Percentiles rank a stretch among this genome's conserved stretches.
Evolutionary conservation across 768 basidiomycete species (phyloP).

Genomic region (Filobasidium wieringae): DNA sequence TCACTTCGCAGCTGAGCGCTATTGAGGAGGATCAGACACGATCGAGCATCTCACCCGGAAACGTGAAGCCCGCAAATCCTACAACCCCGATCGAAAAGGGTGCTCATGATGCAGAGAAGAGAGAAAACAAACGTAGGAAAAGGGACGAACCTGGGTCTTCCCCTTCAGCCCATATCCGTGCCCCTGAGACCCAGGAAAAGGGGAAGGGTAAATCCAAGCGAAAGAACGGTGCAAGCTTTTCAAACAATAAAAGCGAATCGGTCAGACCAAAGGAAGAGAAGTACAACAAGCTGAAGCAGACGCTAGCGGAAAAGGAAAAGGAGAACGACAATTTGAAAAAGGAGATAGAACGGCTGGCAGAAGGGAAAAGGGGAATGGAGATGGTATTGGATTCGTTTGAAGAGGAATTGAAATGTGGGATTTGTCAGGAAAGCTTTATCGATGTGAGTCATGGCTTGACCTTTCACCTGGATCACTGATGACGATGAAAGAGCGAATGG

Average conservation of each 20-base stretch:
- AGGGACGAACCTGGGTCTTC: background rate
- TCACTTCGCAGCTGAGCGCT: too few species aligned
- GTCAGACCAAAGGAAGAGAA: background rate
- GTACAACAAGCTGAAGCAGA: background rate
- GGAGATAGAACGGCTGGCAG: background rate
- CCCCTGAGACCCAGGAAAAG: background rate
- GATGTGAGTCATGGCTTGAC: background rate
- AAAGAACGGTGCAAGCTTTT: background rate
- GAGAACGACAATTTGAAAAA: background rate
- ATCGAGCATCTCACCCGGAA: too few species aligned
- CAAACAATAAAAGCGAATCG: background rate
- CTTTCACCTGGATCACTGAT: background rate
- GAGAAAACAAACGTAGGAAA: too few species aligned
- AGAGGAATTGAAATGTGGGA: background rate
- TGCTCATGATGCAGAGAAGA: too few species aligned
- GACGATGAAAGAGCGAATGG: background rate
- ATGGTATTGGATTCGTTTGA: background rate
- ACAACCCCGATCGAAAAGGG: too few species aligned
- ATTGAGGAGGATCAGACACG: too few species aligned
- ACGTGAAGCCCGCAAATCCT: too few species aligned
- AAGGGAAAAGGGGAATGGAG: background rate
- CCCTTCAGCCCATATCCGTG: too few species aligned
- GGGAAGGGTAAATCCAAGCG: background rate
- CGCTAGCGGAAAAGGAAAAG: background rate
- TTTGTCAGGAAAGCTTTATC: conserved; percentile 1